Percentiles rank a stretch among this genome's conserved stretches.
Conservation (phyloP, 2,329 filamentous ascomycete genomes). For the Rhytidhysteron rufulum region DNA sequence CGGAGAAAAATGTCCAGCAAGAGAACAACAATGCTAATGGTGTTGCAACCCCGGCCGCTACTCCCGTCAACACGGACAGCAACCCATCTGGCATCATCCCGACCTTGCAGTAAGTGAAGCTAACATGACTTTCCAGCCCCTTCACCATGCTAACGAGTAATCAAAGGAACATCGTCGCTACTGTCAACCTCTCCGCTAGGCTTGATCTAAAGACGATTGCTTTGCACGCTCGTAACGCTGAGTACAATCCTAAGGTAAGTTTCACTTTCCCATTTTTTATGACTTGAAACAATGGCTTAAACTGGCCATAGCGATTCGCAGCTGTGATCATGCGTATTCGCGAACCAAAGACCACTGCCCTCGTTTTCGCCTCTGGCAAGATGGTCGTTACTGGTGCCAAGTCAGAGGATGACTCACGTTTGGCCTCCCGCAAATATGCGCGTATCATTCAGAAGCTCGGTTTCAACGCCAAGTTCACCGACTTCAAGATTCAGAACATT, state of each 20-base stretch:
- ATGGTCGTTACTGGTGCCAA: slow-evolving; percentile 99
- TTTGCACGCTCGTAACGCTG: slow-evolving; percentile 93
- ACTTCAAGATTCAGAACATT: slow-evolving; percentile 99
- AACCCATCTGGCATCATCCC: slow-evolving; percentile 81
- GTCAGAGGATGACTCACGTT: slow-evolving; percentile 95
- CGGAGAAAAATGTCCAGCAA: slow-evolving; percentile 62
- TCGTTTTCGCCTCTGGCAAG: slow-evolving; percentile 98
- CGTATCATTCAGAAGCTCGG: slow-evolving; percentile 99
- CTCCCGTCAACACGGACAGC: slow-evolving; percentile 75
- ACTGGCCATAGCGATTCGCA: slow-evolving; percentile 75
- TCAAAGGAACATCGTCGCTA: slow-evolving; percentile 95
- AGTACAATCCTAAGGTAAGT: slow-evolving; percentile 88
- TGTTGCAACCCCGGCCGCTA: slow-evolving; percentile 87
- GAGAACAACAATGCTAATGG: slow-evolving; percentile 54
- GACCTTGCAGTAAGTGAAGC: slow-evolving; percentile 97
- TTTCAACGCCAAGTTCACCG: slow-evolving; percentile 98
- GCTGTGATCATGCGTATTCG: slow-evolving; percentile 99
- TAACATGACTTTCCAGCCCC: no score
- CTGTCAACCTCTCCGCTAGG: slow-evolving; percentile 95
- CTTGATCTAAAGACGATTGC: slow-evolving; percentile 96
- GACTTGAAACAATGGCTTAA: no score
- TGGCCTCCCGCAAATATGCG: slow-evolving; percentile 94
- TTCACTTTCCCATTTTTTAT: background rate
- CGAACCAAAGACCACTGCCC: slow-evolving; percentile 94
- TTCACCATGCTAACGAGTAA: slow-evolving; percentile 40